These are phyloP conservation scores for Geopyxis carbonaria DNA, from an alignment of 495 filamentous ascomycete species.

Conservation along the genomic window DNA sequence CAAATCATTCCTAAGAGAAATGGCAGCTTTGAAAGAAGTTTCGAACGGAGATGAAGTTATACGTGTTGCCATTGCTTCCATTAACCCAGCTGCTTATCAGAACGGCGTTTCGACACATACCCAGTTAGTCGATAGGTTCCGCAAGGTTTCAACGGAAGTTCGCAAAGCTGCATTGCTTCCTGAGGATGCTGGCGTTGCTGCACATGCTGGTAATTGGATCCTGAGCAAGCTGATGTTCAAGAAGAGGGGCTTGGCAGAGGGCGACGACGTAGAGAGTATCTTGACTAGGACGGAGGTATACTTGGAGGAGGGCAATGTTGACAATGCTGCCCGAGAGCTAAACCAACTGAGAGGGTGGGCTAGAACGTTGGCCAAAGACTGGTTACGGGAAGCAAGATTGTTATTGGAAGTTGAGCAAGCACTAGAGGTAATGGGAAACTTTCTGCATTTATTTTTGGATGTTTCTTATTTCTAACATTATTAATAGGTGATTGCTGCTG, in stretches of 20 bases:
- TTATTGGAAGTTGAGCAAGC: conserved; percentile 91
- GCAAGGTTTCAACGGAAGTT: conserved; percentile 81
- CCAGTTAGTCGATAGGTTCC: conserved; percentile 87
- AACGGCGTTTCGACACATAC: conserved; percentile 65
- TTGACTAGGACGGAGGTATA: conserved; percentile 71
- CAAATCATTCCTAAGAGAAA: conserved; percentile 71
- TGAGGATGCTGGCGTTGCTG: conserved; percentile 82
- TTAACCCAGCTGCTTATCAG: conserved; percentile 88
- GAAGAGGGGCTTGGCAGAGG: conserved; percentile 70
- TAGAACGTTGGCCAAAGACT: conserved; percentile 80
- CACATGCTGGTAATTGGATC: conserved; percentile 72
- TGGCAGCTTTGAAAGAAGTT: conserved; percentile 86
- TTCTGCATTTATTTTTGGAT: conserved; percentile 1
- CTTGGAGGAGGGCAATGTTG: conserved; percentile 80
- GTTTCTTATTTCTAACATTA: conserved; percentile 8
- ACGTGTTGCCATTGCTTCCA: conserved; percentile 78
- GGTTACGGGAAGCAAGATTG: conserved; percentile 72
- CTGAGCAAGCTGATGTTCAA: conserved; percentile 86
- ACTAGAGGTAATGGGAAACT: conserved; percentile 78
- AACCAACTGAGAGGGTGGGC: conserved; percentile 84
- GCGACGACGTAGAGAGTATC: conserved; percentile 88
- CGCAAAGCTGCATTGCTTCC: conserved; percentile 83
- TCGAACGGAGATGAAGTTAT: conserved; percentile 66
- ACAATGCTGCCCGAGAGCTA: conserved; percentile 86
- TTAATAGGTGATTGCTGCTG: conserved; percentile 20